phyloP scores from a whole-genome alignment of 2,329 filamentous ascomycete genomes.

The Pseudogymnoascus pannorum region DNA sequence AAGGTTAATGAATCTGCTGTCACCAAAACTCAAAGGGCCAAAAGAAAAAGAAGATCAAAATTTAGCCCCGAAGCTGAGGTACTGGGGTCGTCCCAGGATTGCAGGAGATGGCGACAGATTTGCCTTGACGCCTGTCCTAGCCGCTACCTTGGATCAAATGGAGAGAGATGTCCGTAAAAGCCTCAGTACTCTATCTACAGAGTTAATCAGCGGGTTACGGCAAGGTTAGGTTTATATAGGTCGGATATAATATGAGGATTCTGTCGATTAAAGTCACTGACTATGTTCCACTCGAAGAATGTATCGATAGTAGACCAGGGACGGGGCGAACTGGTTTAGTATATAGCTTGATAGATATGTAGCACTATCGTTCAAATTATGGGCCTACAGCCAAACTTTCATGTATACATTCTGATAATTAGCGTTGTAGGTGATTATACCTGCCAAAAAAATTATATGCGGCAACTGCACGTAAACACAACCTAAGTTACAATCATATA shows the following conservation, averaged over 20 bases:
- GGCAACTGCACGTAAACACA: neutral
- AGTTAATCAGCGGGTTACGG: conserved; percentile 16
- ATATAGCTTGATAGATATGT: neutral
- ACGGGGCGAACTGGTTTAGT: neutral
- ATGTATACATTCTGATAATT: neutral
- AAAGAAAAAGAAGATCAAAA: neutral
- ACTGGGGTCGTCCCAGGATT: neutral
- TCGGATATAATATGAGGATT: neutral
- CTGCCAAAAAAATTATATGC: neutral
- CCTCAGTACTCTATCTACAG: conserved; percentile 15
- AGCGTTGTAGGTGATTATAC: neutral
- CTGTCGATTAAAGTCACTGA: neutral
- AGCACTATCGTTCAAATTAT: neutral
- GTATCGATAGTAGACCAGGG: neutral
- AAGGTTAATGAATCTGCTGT: conserved; percentile 25
- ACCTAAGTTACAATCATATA: no score
- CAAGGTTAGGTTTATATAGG: conserved; percentile 5
- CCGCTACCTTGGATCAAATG: conserved; percentile 18
- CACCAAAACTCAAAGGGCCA: conserved; percentile 17
- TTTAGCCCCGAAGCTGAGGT: neutral
- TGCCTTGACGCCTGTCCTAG: conserved; percentile 14
- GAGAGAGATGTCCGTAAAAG: conserved; percentile 19
- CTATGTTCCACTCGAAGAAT: neutral
- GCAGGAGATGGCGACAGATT: conserved; percentile 9
- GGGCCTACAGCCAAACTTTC: neutral